These are phyloP conservation scores for Rhynchosporium secalis DNA, from an alignment of 2,329 filamentous ascomycete species.

Conservation along the genomic window DNA sequence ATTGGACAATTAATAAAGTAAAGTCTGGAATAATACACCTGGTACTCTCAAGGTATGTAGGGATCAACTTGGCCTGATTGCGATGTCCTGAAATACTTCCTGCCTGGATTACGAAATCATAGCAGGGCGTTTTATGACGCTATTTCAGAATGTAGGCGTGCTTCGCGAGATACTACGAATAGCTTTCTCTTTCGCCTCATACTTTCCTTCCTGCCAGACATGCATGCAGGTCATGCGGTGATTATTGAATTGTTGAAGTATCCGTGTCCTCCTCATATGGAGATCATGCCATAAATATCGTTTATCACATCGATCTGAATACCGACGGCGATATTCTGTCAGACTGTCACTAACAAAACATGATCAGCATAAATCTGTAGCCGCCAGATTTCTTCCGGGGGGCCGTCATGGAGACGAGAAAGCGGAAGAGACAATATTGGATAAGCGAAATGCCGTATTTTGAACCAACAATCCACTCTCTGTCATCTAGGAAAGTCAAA, in stretches of 20 bases:
- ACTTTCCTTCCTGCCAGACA: background rate
- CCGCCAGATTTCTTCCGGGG: constrained; percentile 5
- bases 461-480: background rate
- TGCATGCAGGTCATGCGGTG: constrained; percentile 7
- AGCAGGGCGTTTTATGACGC: constrained; percentile 18
- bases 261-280: background rate
- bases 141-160: constrained; percentile 12
- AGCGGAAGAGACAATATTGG: background rate
- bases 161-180: background rate
- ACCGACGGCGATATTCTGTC: background rate
- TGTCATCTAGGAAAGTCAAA: background rate
- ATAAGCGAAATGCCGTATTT: background rate
- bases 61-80: constrained; percentile 12
- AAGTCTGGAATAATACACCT: constrained; percentile 6
- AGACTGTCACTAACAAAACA: background rate
- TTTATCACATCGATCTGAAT: background rate
- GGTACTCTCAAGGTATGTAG: background rate
- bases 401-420: constrained; percentile 4
- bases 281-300: background rate
- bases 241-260: background rate
- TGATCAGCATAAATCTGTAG: background rate
- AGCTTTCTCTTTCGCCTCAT: background rate
- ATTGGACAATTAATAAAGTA: background rate
- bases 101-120: constrained; percentile 1
- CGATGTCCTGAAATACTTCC: constrained; percentile 14